Percentiles rank a stretch among this genome's conserved stretches.
Evolutionary conservation across 2,329 filamentous ascomycete genomes (phyloP).

Genomic region (Aspergillus sp.): DNA sequence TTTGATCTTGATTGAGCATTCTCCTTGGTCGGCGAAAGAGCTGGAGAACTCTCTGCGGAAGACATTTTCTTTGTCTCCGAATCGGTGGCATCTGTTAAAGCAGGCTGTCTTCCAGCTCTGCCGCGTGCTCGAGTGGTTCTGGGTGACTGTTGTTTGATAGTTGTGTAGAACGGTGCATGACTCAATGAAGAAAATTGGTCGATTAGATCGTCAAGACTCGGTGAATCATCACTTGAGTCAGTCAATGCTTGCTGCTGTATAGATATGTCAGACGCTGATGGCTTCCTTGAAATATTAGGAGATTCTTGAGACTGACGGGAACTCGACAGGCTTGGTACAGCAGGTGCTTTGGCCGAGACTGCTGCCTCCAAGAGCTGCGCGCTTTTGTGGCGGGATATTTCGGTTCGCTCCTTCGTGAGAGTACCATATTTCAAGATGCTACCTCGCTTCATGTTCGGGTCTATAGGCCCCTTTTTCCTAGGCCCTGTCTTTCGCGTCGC

Average conservation of each 20-base stretch:
- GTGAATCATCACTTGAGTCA: slow-evolving; percentile 3
- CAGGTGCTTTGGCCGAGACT: slow-evolving; percentile 17
- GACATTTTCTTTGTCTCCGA: slow-evolving; percentile 15
- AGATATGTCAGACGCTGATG: slow-evolving; percentile 20
- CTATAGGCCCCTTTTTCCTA: slow-evolving; percentile 42
- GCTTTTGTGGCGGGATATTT: slow-evolving; percentile 32
- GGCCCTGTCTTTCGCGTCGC: slow-evolving; percentile 29
- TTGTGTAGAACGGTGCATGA: slow-evolving; percentile 17
- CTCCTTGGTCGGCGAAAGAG: neutral
- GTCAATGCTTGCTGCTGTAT: slow-evolving; percentile 13
- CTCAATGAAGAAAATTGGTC: slow-evolving; percentile 30
- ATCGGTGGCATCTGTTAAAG: slow-evolving; percentile 12
- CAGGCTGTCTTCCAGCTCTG: slow-evolving; percentile 13
- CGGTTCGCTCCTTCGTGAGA: slow-evolving; percentile 39
- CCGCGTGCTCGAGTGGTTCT: slow-evolving; percentile 13
- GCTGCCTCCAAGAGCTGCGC: slow-evolving; percentile 34
- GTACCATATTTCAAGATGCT: slow-evolving; percentile 46
- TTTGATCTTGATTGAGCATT: neutral
- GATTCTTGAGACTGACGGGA: slow-evolving; percentile 8
- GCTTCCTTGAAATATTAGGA: slow-evolving; percentile 11
- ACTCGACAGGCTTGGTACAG: slow-evolving; percentile 18
- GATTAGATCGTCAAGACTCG: slow-evolving; percentile 28
- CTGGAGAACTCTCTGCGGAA: slow-evolving; percentile 1
- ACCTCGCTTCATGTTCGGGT: slow-evolving; percentile 44
- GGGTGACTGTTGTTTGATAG: slow-evolving; percentile 26